Base-by-base conservation (phyloP, 2,329 filamentous ascomycete genomes). In the Fusarium luffae region DNA sequence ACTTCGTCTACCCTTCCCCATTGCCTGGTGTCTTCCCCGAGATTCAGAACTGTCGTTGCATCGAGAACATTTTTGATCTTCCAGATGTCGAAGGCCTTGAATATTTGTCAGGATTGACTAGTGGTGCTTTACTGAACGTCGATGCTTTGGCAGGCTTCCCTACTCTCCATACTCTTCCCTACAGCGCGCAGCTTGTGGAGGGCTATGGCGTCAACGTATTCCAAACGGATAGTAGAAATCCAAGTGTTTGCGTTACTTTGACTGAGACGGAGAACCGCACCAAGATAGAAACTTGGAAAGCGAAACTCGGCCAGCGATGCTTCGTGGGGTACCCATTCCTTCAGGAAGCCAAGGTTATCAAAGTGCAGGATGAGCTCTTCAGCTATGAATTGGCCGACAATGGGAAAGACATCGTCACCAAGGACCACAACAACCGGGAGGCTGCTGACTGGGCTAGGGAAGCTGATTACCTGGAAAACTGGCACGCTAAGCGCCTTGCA, bases 31-130 rank as follows among this genome's bases (percentile, higher is more conserved):
- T 97, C 37, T 99, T 99, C 79, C 95, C 95, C 1, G 93, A 98
- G 74, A 86, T 99, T 49, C 85, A 88, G 9, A 88, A 92, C 76
- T 99, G 96, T 78, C 93, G 89, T 74, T 99, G 97, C 75, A 89
- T 98, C 34, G 93, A 97, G 80, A 99, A 99, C 77, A 94, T 97
- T 28, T 99, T 97, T 76, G 96, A 99, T 69, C 85, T 99, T 37
- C 97, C 97, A 10, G 92, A 91, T 6, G 93, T 97, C 79, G 95
- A 98, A 57, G 96, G 95, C 3, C 82, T 98, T 50, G 92, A 97
- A 63, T 92, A 93, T 54, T 90, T 93, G 74, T 89, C 94, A 61
- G 96, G 94, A 10, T 83, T 99, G 55, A 90, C 97, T 70, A 88
- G 92, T 25, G 95, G 93, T 43, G 94, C 92, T 9, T 91, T 97